Base-by-base conservation (phyloP, 2,329 filamentous ascomycete genomes). In the Trichocomaceae sp. region DNA sequence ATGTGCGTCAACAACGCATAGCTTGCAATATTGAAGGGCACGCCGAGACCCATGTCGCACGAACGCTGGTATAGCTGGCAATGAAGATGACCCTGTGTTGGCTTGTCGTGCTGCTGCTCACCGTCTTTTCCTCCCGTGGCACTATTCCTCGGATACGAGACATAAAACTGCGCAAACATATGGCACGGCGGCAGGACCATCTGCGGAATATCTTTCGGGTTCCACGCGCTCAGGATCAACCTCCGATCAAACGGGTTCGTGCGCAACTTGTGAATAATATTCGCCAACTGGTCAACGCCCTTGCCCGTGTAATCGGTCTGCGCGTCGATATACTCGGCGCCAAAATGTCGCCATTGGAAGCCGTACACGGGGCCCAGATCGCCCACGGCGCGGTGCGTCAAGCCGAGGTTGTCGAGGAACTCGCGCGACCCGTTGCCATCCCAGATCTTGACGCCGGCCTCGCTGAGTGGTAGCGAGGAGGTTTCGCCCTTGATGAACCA, bases 311-410 rank as follows among this genome's bases (percentile, higher is more conserved):
- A 99, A 69, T 97, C 90, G 0, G 87, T 81, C 60, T 84, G 77
- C 13, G 85, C 81, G 66, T 92, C 87, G 17, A 85, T 77, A 70
- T 99, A 99, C 58, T 90, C 84, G 4, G 93, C 93, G 50, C 93
- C 93, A 66, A 99, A 99, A 73, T 97, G 92, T 2, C 93, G 87
- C 93, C 93, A 99, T 74, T 99, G 93, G 75, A 99, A 99, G 1
- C 93, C 93, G 69, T 99, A 99, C 0, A 97, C 91, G 29, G 93
- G 93, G 0, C 93, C 93, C 0, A 99, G 79, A 66, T 99, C 93
- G 60, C 93, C 93, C 19, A 85, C 87, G 51, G 83, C 88, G 57
- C 92, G 88, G 68, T 96, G 84, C 0, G 79, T 77, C 6, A 97
- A 81, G 0, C 92, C 92, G 1, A 93, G 81, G 59, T 79, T 85